These are phyloP conservation scores for Porphyrellus sp. DNA, from an alignment of 1,284 basidiomycete species.

Conservation along the genomic window DNA sequence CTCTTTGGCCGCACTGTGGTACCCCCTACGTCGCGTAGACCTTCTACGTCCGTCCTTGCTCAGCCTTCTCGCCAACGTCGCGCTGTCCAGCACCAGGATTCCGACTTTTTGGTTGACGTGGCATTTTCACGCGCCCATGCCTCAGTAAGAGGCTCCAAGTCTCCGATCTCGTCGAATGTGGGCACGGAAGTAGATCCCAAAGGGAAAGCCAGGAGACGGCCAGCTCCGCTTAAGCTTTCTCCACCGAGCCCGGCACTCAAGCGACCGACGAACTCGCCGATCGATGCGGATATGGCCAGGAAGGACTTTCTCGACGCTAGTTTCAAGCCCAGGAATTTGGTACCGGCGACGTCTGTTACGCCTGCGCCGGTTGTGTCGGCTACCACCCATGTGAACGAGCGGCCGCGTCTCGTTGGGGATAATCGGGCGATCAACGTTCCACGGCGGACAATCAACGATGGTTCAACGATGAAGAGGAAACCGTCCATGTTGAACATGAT, in stretches of 20 bases:
- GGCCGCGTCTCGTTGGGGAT: not conserved
- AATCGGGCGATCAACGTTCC: slow-evolving; percentile 10
- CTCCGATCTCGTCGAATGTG: not conserved
- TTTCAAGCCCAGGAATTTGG: slow-evolving; percentile 18
- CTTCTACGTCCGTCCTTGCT: slow-evolving; percentile 33
- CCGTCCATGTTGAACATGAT: slow-evolving; percentile 29
- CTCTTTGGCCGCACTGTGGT: slow-evolving; percentile 24
- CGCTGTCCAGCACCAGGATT: slow-evolving; percentile 39
- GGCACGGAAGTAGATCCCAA: slow-evolving; percentile 13
- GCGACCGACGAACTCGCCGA: slow-evolving; percentile 23
- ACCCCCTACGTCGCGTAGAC: slow-evolving; percentile 28
- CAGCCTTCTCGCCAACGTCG: slow-evolving; percentile 41
- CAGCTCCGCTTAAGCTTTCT: slow-evolving; percentile 44
- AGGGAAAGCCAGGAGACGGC: slow-evolving; percentile 40
- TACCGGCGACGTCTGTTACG: not conserved
- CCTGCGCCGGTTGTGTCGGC: not conserved
- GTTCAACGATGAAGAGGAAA: slow-evolving; percentile 18
- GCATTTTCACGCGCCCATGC: slow-evolving; percentile 32
- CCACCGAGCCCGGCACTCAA: slow-evolving; percentile 26
- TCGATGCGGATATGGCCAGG: slow-evolving; percentile 22
- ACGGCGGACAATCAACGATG: slow-evolving; percentile 4
- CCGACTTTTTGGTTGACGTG: slow-evolving; percentile 40
- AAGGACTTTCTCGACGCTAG: slow-evolving; percentile 30
- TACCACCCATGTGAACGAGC: not conserved
- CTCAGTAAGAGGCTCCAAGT: slow-evolving; percentile 17